phyloP scores from a whole-genome alignment of 75 land plant genomes.

The Cunninghamia lanceolata region DNA sequence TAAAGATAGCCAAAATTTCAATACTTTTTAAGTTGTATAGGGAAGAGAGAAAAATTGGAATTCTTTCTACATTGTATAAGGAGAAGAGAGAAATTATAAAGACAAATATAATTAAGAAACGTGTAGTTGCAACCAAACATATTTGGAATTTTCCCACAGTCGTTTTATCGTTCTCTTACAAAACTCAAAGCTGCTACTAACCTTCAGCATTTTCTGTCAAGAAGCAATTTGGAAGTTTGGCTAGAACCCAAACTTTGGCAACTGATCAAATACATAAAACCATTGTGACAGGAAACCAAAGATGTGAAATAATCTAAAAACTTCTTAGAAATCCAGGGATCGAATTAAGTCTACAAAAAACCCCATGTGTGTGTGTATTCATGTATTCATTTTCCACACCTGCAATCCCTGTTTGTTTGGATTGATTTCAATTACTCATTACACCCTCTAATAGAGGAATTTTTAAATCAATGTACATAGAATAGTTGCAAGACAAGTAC shows the following conservation, averaged over 20 bases:
- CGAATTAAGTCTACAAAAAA: not conserved
- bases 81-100: not conserved
- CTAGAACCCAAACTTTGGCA: not conserved
- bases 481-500: slow-evolving; percentile 1
- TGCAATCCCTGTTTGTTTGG: not conserved
- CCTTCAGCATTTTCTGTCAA: not conserved
- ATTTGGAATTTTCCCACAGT: not conserved
- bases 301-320: not conserved
- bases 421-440: not conserved
- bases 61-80: not conserved
- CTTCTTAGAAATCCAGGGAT: not conserved
- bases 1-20: not conserved
- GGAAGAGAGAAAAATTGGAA: not conserved
- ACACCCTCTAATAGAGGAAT: not conserved
- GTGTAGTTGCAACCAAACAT: not conserved
- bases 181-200: not conserved
- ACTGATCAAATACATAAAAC: not conserved
- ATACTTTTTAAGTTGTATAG: not conserved
- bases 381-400: not conserved
- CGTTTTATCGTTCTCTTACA: not conserved
- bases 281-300: not conserved
- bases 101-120: not conserved
- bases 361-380: not conserved
- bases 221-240: not conserved
- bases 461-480: not conserved